Base-by-base conservation (phyloP, 306 rosid species). In the Begonia masoniana region DNA sequence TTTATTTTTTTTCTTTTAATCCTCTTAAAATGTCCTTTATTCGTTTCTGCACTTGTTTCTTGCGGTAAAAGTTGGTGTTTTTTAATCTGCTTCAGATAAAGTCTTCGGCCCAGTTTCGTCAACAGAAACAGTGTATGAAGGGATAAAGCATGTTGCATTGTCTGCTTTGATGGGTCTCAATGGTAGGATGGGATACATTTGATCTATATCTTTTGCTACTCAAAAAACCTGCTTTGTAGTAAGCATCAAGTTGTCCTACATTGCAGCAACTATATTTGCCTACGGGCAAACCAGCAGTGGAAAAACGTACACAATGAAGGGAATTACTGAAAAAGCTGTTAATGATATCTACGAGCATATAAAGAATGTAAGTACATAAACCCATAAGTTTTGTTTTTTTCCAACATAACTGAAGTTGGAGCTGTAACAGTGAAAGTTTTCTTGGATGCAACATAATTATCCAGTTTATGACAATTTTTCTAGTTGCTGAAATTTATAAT, bases 281-380 rank as follows among this genome's bases (percentile, higher is more conserved):
- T 92, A 92, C 68, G 99, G 99, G 69, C 99, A 92, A 78, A 92
- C 99, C 35, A 92, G 99, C 76, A 92, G 99, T 63, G 99, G 99
- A 41, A 92, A 92, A 78, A 92, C 99, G 13, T 92, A 74, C 59
- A 92, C 99, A 41, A 87, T 92, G 99, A 80, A 95, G 71, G 99
- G 99, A 66, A 84, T 92, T 57, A 92, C 99, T 49, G 99, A 92
- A 76, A 92, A 84, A 68, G 99, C 99, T 21, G 99, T 92, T 60
- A 55, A 79, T 61, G 99, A 92, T 79, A 92, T 92, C 55, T 87
- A 87, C 47, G 64, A 70, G 31, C 99, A 92, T 74, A 92, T 92
- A 59, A 60, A 74, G 69, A 87, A 82, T 59, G 99, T 87, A 74
- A 82, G 81, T 54, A 5, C 7, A 31, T 54, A 5, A 5, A 31